Conservation (phyloP, 176 grass and related monocot species). For the Tuctoria greenei region DNA sequence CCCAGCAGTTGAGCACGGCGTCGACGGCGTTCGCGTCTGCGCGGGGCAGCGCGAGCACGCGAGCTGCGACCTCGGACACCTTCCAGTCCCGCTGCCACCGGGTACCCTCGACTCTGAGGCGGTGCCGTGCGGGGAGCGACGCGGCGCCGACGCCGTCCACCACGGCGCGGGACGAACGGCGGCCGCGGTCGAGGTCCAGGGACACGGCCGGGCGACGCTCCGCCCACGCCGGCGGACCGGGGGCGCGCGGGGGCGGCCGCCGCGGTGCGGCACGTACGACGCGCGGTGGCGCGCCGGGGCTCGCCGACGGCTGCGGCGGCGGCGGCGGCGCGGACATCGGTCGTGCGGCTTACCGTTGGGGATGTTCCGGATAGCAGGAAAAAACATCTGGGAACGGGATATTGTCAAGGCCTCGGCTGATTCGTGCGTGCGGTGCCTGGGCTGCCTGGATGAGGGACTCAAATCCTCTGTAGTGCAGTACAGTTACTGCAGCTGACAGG, state of each 20-base stretch:
- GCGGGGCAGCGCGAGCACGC: constrained; percentile 48
- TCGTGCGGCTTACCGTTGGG: neutral
- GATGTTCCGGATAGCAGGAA: neutral
- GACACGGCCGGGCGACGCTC: constrained; percentile 58
- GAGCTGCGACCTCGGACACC: constrained; percentile 69
- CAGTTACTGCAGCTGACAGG: too few relatives aligned
- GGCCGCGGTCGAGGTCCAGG: constrained; percentile 81
- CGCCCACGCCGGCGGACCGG: constrained; percentile 52
- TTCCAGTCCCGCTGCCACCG: constrained; percentile 77
- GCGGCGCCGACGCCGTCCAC: constrained; percentile 58
- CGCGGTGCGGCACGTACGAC: constrained; percentile 36
- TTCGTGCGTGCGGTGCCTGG: neutral
- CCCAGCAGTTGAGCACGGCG: constrained; percentile 78
- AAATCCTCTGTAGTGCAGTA: too few relatives aligned
- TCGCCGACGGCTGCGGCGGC: neutral
- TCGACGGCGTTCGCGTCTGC: constrained; percentile 61
- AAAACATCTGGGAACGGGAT: neutral
- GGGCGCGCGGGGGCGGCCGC: neutral
- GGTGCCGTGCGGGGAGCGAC: constrained; percentile 58
- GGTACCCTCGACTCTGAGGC: constrained; percentile 56
- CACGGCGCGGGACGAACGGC: constrained; percentile 48
- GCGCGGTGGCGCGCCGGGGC: constrained; percentile 19
- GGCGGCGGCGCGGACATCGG: constrained; percentile 17
- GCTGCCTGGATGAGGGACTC: too few relatives aligned
- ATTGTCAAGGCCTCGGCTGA: neutral